Percentiles rank a stretch among this genome's conserved stretches.
Evolutionary conservation across 192 early-diverging fungal species (phyloP).

Genomic region (Coemansia sp.): DNA sequence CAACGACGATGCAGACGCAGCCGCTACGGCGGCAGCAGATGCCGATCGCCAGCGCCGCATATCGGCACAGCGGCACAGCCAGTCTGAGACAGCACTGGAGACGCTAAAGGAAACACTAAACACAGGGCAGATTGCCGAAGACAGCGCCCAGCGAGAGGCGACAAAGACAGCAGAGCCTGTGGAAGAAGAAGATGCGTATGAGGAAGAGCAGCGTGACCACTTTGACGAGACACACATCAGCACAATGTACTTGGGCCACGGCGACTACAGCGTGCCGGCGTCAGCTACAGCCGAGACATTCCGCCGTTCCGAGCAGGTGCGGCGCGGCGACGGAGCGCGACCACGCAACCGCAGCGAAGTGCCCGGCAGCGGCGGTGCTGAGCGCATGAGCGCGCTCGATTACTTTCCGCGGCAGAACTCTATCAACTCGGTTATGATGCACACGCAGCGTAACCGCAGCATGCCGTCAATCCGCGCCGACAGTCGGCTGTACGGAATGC

Average conservation of each 20-base stretch:
- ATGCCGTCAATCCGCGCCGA: slow-evolving; percentile 75
- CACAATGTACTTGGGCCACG: slow-evolving; percentile 5
- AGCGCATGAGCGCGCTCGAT: slow-evolving; percentile 33
- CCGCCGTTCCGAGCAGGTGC: slow-evolving; percentile 25
- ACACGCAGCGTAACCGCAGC: slow-evolving; percentile 60
- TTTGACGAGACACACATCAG: slow-evolving; percentile 8
- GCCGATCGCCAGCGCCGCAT: slow-evolving; percentile 4
- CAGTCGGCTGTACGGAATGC: slow-evolving; percentile 48
- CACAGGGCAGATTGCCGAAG: not conserved
- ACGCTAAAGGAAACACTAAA: slow-evolving; percentile 33
- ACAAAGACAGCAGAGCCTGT: not conserved
- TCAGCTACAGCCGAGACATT: slow-evolving; percentile 34
- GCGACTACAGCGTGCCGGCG: slow-evolving; percentile 40
- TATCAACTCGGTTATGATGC: slow-evolving; percentile 25
- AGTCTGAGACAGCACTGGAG: slow-evolving; percentile 51
- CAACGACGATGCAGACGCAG: not conserved
- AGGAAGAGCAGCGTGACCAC: slow-evolving; percentile 8
- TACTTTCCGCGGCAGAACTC: slow-evolving; percentile 23
- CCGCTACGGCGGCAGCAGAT: not conserved
- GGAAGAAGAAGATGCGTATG: slow-evolving; percentile 2
- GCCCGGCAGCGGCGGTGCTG: slow-evolving; percentile 6
- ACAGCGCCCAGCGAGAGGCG: not conserved
- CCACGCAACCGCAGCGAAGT: slow-evolving; percentile 32
- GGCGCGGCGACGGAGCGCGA: not conserved
- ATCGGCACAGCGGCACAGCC: slow-evolving; percentile 46